Evolutionary conservation across 805 yeast species (phyloP).

Genomic region (Metschnikowia koreensis): DNA sequence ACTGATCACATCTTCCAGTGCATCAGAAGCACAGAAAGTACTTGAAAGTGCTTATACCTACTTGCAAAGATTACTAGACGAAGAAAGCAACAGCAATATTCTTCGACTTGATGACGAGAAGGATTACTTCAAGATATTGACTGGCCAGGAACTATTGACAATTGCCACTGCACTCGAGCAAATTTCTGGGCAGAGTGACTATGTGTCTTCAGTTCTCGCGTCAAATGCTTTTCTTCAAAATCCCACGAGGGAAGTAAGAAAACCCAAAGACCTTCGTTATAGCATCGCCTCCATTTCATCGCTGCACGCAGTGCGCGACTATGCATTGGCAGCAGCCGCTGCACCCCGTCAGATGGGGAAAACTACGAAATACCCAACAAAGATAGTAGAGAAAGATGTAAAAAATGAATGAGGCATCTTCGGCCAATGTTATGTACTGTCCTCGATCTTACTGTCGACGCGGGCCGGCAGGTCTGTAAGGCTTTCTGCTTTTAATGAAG

Average conservation of each 20-base stretch:
- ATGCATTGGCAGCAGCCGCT: neutral
- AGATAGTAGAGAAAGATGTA: neutral
- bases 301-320: neutral
- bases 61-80: constrained; percentile 1
- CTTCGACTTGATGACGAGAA: neutral
- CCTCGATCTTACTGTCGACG: neutral
- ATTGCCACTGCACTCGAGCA: constrained; percentile 12
- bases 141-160: constrained; percentile 10
- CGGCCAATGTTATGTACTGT: neutral
- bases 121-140: constrained; percentile 3
- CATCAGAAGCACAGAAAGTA: neutral
- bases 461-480: constrained; percentile 8
- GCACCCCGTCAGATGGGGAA: neutral
- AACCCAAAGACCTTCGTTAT: constrained; percentile 7
- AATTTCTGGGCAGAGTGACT: neutral
- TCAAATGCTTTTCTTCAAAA: neutral
- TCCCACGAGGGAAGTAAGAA: neutral
- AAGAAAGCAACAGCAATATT: neutral
- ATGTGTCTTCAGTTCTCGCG: constrained; percentile 2
- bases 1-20: constrained; percentile 1
- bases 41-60: neutral
- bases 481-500: constrained; percentile 13
- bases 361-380: neutral
- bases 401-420: constrained; percentile 1
- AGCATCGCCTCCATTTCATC: constrained; percentile 8